phyloP scores from a whole-genome alignment of 2,329 filamentous ascomycete species.

The Waltergamsia citrina region DNA sequence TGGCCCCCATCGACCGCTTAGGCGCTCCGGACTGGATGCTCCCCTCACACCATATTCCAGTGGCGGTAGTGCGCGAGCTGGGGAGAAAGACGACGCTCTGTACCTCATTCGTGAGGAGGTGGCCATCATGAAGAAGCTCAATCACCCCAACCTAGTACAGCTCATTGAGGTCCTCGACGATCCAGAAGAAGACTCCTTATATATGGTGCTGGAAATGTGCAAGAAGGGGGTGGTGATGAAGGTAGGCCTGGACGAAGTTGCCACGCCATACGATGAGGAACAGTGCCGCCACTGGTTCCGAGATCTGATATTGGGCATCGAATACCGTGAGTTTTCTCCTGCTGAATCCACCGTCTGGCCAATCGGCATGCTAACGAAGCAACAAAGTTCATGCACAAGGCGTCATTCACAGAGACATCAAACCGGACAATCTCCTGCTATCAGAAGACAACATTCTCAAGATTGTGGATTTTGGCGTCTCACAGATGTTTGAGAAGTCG shows the following conservation, averaged over 20 bases:
- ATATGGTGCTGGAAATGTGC: slow-evolving; percentile 99
- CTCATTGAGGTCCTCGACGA: slow-evolving; percentile 93
- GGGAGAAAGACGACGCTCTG: slow-evolving; percentile 61
- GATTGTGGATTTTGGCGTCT: slow-evolving; percentile 97
- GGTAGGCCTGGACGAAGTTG: slow-evolving; percentile 75
- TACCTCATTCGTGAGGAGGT: slow-evolving; percentile 92
- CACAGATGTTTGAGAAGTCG: slow-evolving; percentile 89
- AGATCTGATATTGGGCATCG: slow-evolving; percentile 87
- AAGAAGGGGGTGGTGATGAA: slow-evolving; percentile 97
- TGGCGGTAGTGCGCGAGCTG: slow-evolving; percentile 21
- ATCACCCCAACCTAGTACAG: slow-evolving; percentile 88
- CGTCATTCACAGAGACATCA: slow-evolving; percentile 93
- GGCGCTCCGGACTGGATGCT: slow-evolving; percentile 16
- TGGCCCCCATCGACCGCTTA: slow-evolving; percentile 27
- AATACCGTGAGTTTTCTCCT: slow-evolving; percentile 58
- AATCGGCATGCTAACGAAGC: slow-evolving; percentile 5
- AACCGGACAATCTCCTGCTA: slow-evolving; percentile 89
- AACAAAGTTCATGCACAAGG: slow-evolving; percentile 80
- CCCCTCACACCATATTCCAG: slow-evolving; percentile 13
- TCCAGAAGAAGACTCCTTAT: slow-evolving; percentile 88
- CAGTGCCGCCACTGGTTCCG: slow-evolving; percentile 86
- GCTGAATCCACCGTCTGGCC: not conserved
- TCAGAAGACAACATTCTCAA: slow-evolving; percentile 91
- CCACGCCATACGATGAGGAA: slow-evolving; percentile 75
- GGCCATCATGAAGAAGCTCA: slow-evolving; percentile 97